These are phyloP conservation scores for Tuber melanosporum DNA, from an alignment of 495 filamentous ascomycete genomes.

Conservation along the genomic window DNA sequence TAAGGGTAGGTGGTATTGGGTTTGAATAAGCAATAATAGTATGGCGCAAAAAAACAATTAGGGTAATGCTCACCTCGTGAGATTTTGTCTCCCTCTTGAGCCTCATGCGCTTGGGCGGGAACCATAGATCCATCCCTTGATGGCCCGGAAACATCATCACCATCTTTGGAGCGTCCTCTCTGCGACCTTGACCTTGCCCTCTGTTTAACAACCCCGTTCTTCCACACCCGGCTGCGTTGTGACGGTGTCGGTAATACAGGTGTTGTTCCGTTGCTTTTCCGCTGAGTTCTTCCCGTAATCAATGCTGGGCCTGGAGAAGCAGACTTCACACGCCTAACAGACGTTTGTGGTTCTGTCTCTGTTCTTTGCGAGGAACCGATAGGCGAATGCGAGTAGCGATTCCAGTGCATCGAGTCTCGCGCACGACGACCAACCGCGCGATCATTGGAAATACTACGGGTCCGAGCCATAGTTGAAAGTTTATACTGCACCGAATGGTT, in stretches of 20 bases:
- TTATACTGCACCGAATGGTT: not conserved
- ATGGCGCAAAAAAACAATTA: not conserved
- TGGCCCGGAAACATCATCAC: slow-evolving; percentile 6
- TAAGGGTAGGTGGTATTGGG: not conserved
- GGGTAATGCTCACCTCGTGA: not conserved
- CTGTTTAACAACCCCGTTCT: slow-evolving; percentile 15
- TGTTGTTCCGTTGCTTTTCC: not conserved
- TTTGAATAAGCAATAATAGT: not conserved
- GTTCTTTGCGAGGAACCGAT: not conserved
- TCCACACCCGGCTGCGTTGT: not conserved
- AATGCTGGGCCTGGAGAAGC: slow-evolving; percentile 17
- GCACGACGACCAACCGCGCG: slow-evolving; percentile 14
- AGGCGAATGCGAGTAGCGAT: not conserved
- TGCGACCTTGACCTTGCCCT: slow-evolving; percentile 11
- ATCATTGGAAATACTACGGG: slow-evolving; percentile 16
- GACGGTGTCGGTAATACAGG: not conserved
- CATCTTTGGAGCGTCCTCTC: slow-evolving; percentile 15
- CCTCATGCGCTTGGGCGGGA: not conserved
- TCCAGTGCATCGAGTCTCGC: slow-evolving; percentile 5
- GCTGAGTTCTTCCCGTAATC: not conserved
- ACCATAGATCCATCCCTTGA: slow-evolving; percentile 7
- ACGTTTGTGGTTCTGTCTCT: not conserved
- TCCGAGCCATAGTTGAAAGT: slow-evolving; percentile 13
- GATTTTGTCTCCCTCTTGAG: not conserved
- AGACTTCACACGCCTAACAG: slow-evolving; percentile 3